phyloP scores from a whole-genome alignment of 192 early-diverging fungal species.

The Backusella mclennaniae region DNA sequence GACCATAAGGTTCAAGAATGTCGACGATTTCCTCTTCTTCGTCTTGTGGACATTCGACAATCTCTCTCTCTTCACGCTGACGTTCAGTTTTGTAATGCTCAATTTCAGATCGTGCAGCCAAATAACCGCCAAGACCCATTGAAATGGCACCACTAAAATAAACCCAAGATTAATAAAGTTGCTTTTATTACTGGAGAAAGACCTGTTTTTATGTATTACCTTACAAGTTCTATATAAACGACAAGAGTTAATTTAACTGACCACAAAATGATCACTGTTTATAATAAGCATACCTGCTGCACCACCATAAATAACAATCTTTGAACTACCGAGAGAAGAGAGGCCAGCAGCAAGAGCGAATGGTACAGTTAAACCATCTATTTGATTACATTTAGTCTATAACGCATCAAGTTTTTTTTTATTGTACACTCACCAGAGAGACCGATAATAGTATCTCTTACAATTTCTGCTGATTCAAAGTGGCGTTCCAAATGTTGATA shows the following conservation, averaged over 20 bases:
- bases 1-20: constrained; percentile 65
- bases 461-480: constrained; percentile 45
- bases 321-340: constrained; percentile 46
- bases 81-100: constrained; percentile 65
- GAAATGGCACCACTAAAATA: constrained; percentile 58
- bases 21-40: constrained; percentile 64
- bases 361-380: constrained; percentile 54
- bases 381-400: neutral
- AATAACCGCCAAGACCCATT: constrained; percentile 65
- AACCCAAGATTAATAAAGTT: neutral
- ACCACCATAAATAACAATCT: constrained; percentile 59
- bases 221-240: constrained; percentile 17
- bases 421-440: constrained; percentile 26
- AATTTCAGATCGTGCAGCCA: constrained; percentile 58
- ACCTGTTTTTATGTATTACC: constrained; percentile 9
- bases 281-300: constrained; percentile 42
- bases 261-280: neutral
- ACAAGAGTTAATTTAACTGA: neutral
- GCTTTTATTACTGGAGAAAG: neutral
- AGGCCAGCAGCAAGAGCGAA: constrained; percentile 69
- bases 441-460: constrained; percentile 46
- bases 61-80: constrained; percentile 49
- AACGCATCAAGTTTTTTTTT: neutral
- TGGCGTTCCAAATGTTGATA: constrained; percentile 40
- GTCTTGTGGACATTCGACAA: constrained; percentile 46